Conservation (phyloP, 148 eudicot species). For the Rhododendron ferrugineum region DNA sequence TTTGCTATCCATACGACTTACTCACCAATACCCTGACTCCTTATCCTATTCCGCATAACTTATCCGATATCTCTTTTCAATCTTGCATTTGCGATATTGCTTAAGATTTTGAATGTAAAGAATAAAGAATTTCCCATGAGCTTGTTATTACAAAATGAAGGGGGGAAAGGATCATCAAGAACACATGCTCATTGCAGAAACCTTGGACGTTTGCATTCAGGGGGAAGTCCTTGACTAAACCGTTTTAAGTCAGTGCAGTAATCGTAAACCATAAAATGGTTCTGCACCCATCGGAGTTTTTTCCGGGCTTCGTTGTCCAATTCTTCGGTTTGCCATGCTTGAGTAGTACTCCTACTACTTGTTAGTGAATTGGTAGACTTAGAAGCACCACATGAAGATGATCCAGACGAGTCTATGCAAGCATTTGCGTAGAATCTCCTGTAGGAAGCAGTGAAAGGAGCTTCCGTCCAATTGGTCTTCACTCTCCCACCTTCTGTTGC, state of each 20-base stretch:
- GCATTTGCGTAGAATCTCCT: slow-evolving; percentile 1
- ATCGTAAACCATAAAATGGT: slow-evolving; percentile 5
- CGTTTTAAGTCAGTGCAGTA: neutral
- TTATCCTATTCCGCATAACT: no score
- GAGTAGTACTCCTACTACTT: no score
- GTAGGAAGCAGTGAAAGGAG: slow-evolving; percentile 12
- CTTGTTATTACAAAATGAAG: neutral
- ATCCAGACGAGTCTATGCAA: neutral
- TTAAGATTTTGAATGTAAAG: no score
- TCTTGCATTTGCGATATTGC: no score
- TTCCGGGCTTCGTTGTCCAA: neutral
- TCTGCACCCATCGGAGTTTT: neutral
- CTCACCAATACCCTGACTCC: no score
- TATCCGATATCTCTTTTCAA: no score
- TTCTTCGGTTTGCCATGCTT: slow-evolving; percentile 1
- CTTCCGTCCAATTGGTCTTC: slow-evolving; percentile 13
- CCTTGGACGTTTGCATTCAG: neutral
- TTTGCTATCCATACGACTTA: no score
- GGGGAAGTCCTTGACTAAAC: neutral
- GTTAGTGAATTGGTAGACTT: neutral
- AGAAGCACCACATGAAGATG: neutral
- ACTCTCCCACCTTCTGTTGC: slow-evolving; percentile 17
- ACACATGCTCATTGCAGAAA: neutral
- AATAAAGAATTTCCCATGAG: neutral
- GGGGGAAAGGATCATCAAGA: neutral